These are phyloP conservation scores for Pythium phragmitis DNA, from an alignment of 352 stramenopile species.

Conservation along the genomic window DNA sequence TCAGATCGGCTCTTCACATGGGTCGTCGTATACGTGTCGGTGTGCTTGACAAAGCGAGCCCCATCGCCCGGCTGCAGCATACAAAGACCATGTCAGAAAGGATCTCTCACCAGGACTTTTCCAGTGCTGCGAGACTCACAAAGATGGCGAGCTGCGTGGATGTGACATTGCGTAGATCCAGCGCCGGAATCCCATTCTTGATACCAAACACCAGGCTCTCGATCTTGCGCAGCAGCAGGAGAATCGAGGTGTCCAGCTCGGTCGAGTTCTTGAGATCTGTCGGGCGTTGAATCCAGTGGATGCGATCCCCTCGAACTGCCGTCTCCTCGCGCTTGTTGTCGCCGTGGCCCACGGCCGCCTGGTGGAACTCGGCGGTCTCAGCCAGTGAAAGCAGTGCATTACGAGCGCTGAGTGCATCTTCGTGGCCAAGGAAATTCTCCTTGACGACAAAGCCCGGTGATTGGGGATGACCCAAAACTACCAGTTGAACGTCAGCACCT, in stretches of 20 bases:
- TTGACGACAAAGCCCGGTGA: conserved; percentile 60
- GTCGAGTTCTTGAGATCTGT: conserved; percentile 33
- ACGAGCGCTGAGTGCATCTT: conserved; percentile 35
- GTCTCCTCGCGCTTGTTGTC: conserved; percentile 41
- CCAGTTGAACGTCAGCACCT: background rate
- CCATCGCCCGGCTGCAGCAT: conserved; percentile 53
- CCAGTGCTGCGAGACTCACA: conserved; percentile 29
- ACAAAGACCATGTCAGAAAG: background rate
- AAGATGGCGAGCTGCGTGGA: conserved; percentile 79
- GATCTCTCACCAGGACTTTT: background rate
- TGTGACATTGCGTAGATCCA: conserved; percentile 66
- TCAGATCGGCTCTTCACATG: conserved; percentile 31
- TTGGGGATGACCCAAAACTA: conserved; percentile 46
- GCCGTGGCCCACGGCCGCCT: conserved; percentile 47
- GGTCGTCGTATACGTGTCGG: conserved; percentile 54
- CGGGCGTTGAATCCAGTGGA: conserved; percentile 60
- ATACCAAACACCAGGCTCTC: conserved; percentile 55
- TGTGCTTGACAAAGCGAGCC: conserved; percentile 67
- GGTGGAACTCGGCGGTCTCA: conserved; percentile 36
- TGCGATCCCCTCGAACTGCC: conserved; percentile 57
- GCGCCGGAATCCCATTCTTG: conserved; percentile 44
- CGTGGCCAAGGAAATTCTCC: conserved; percentile 42
- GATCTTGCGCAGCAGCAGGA: conserved; percentile 45
- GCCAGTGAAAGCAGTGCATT: conserved; percentile 38
- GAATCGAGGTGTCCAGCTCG: conserved; percentile 35